phyloP scores from a whole-genome alignment of 352 stramenopile genomes.

The Thraustotheca clavata region DNA sequence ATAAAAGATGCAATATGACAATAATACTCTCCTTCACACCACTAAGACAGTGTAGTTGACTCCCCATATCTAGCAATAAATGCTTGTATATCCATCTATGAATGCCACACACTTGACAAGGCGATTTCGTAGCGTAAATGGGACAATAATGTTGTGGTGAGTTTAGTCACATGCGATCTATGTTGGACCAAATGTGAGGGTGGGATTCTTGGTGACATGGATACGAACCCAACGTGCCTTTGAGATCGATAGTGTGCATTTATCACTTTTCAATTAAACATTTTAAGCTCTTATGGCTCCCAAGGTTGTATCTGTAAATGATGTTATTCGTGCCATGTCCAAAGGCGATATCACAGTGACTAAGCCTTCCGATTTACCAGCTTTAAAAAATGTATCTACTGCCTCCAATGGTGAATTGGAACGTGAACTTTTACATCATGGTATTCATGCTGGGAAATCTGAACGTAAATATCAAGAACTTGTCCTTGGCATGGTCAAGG shows the following conservation, averaged over 20 bases:
- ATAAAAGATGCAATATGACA: too few relatives aligned
- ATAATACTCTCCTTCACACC: too few relatives aligned
- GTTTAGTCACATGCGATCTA: background rate
- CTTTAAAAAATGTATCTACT: background rate
- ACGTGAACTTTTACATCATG: background rate
- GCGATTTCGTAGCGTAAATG: background rate
- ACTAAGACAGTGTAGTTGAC: too few relatives aligned
- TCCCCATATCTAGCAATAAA: too few relatives aligned
- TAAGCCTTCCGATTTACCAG: background rate
- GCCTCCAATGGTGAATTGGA: background rate
- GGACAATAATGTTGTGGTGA: background rate
- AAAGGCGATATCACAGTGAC: conserved; percentile 5
- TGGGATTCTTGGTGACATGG: conserved; percentile 2
- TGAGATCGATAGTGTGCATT: background rate
- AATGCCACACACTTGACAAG: too few relatives aligned
- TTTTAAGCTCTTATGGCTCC: background rate
- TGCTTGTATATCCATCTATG: too few relatives aligned
- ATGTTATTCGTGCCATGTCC: conserved; percentile 6
- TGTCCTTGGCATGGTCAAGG: conserved; percentile 3
- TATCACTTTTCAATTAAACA: conserved; percentile 5
- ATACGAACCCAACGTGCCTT: background rate
- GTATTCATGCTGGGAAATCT: background rate
- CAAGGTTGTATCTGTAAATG: background rate
- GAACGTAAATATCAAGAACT: conserved; percentile 4
- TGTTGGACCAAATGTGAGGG: background rate